A percentile compares a stretch with the other conserved stretches of the same genome.
Conservation (phyloP, 129 eudicot species). For the Cynara cardunculus region DNA sequence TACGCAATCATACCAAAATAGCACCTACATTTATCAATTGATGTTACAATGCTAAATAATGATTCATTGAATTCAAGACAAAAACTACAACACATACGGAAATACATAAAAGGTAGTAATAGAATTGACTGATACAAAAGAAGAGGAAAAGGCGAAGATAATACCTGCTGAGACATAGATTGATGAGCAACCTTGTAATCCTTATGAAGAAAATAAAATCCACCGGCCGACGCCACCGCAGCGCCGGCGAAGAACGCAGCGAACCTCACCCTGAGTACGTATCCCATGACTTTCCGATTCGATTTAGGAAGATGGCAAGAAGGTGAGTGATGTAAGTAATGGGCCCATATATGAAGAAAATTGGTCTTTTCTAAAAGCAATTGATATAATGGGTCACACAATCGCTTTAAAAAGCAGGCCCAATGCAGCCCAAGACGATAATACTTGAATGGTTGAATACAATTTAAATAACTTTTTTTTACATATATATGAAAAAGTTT, state of each 20-base stretch:
- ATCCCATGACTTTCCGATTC: slow-evolving; percentile 58
- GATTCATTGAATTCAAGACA: background rate
- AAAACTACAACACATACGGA: background rate
- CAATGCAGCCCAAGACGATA: background rate
- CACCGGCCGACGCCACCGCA: slow-evolving; percentile 77
- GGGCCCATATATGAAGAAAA: background rate
- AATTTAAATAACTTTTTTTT: background rate
- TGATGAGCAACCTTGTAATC: slow-evolving; percentile 87
- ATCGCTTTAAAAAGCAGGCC: background rate
- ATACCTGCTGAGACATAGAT: slow-evolving; percentile 71
- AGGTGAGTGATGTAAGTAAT: background rate
- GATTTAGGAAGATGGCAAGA: slow-evolving; percentile 1
- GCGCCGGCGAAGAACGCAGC: slow-evolving; percentile 97
- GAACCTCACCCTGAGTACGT: slow-evolving; percentile 72
- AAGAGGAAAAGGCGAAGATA: background rate
- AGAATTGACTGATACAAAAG: background rate
- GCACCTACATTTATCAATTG: slow-evolving; percentile 13
- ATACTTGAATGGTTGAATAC: background rate
- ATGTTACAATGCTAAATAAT: background rate
- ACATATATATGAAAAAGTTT: no score
- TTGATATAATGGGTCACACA: background rate
- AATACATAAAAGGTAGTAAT: background rate
- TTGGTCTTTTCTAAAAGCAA: background rate
- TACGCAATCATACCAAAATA: background rate
- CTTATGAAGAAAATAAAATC: slow-evolving; percentile 71